Evolutionary conservation across 2,329 filamentous ascomycete genomes (phyloP), one percentile per base, ranked within the genome.

Genomic region (Verticillium albo-atrum): DNA sequence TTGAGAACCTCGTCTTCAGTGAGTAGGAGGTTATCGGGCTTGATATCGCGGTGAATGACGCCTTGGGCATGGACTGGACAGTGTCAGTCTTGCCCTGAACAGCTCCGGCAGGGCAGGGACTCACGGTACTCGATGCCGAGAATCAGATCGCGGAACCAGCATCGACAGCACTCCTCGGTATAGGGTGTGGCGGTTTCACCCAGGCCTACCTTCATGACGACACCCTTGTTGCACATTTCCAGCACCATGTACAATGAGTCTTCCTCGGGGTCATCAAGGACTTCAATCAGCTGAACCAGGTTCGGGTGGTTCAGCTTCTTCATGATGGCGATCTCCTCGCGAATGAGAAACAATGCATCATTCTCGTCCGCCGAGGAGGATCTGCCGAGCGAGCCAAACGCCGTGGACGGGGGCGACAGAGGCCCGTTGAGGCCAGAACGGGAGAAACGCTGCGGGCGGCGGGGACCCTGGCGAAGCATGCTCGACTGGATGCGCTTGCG

Each of bases 221-320:
- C 94, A 1, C 95, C 95, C 73, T 97, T 97, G 70, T 96, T 95
- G 79, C 95, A 99, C 91, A 97, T 96, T 73, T 99, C 95, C 73
- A 99, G 83, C 25, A 99, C 95, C 91, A 99, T 98, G 76, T 97
- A 99, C 14, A 99, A 77, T 3, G 93, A 97, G 73, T 99, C 95
- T 70, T 97, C 92, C 54, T 94, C 89, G 0, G 95, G 94, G 70
- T 98, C 95, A 71, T 98, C 95, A 56, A 99, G 79, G 3, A 99
- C 95, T 75, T 99, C 95, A 65, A 96, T 91, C 56, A 99, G 78
- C 53, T 90, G 88, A 15, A 98, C 94, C n/a, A 99, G 79, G 70
- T 98, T 99, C 28, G 88, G 89, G 70, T 99, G 95, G 70, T 97
- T 88, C 54, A 98, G 82, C 76, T 98, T 98, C 80, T 98, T 99